phyloP scores from a whole-genome alignment of 2,329 filamentous ascomycete genomes.

The Ascochyta viciae-villosae region DNA sequence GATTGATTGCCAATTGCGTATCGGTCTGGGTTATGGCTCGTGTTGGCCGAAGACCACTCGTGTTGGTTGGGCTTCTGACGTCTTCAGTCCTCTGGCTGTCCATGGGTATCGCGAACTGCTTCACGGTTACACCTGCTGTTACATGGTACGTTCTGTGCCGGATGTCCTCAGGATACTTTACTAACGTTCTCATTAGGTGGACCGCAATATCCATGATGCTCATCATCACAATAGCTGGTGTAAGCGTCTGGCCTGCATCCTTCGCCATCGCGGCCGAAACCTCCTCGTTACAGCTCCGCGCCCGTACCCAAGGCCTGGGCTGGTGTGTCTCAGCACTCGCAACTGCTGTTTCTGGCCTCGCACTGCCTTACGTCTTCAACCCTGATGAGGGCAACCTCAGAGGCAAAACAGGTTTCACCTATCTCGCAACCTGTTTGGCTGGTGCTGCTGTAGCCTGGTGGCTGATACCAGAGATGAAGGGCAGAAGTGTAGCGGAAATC shows the following conservation, averaged over 20 bases:
- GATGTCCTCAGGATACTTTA: not conserved
- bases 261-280: conserved; percentile 55
- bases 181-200: conserved; percentile 41
- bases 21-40: conserved; percentile 55
- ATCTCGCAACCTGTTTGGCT: conserved; percentile 44
- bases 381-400: conserved; percentile 52
- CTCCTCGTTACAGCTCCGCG: conserved; percentile 54
- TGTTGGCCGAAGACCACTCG: conserved; percentile 52
- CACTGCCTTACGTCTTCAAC: conserved; percentile 62
- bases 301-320: conserved; percentile 54
- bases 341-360: conserved; percentile 55
- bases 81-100: conserved; percentile 52
- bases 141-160: conserved; percentile 46
- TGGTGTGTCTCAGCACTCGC: conserved; percentile 53
- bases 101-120: conserved; percentile 59
- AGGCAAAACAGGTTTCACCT: conserved; percentile 54
- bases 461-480: conserved; percentile 62
- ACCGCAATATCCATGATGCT: conserved; percentile 52
- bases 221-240: conserved; percentile 52
- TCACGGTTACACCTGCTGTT: conserved; percentile 44
- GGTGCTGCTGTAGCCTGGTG: conserved; percentile 52
- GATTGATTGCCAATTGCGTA: conserved; percentile 54
- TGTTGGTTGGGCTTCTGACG: conserved; percentile 45
- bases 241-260: conserved; percentile 55
- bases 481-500: conserved; percentile 57